Percentiles rank a stretch among this genome's conserved stretches.
These are phyloP conservation scores for Takakia lepidozioides DNA, from an alignment of 225 moss, liverwort and hornwort species.

Conservation along the genomic window DNA sequence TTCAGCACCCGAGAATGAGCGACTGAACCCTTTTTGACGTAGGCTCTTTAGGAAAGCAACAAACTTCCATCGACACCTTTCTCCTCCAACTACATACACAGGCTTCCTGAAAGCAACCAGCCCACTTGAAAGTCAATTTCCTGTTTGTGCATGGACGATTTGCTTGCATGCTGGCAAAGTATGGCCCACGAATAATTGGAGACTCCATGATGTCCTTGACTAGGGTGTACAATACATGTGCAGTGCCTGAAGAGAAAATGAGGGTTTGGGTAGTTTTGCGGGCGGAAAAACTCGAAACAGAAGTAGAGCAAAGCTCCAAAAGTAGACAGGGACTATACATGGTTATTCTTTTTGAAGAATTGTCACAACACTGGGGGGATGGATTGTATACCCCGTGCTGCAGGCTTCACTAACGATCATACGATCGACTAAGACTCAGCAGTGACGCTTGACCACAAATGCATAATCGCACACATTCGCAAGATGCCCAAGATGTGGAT, in stretches of 20 bases:
- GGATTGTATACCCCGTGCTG: slow-evolving; percentile 83
- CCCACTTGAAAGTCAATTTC: neutral
- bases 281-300: too few relatives aligned
- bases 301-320: too few relatives aligned
- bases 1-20: slow-evolving; percentile 92
- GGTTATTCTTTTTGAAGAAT: too few relatives aligned
- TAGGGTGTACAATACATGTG: too few relatives aligned
- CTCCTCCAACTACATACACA: slow-evolving; percentile 91
- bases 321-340: too few relatives aligned
- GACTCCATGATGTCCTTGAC: too few relatives aligned
- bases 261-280: too few relatives aligned
- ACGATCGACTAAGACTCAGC: slow-evolving; percentile 91
- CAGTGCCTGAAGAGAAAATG: too few relatives aligned
- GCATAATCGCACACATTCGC: slow-evolving; percentile 96
- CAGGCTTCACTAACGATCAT: slow-evolving; percentile 95
- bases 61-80: slow-evolving; percentile 98
- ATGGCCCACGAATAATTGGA: too few relatives aligned
- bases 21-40: slow-evolving; percentile 75
- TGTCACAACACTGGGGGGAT: too few relatives aligned
- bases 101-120: slow-evolving; percentile 64
- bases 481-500: slow-evolving; percentile 92
- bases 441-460: slow-evolving; percentile 82
- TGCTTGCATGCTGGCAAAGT: too few relatives aligned
- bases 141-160: too few relatives aligned
- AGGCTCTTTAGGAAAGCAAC: slow-evolving; percentile 84